These are phyloP conservation scores for Baorangia bicolor DNA, from an alignment of 768 basidiomycete species.

Conservation along the genomic window DNA sequence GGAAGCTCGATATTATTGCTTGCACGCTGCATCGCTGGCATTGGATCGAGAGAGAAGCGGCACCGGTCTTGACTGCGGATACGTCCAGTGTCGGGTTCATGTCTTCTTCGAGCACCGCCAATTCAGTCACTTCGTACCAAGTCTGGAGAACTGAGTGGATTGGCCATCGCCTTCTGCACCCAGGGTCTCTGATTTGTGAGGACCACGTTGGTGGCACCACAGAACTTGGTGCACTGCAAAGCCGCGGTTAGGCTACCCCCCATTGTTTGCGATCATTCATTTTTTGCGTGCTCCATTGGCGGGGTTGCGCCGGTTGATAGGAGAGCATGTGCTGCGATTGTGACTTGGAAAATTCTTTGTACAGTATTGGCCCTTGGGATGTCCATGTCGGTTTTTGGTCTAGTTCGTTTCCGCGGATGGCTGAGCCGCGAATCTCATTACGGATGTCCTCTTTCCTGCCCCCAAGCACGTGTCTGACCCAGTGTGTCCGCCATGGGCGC, in stretches of 20 bases:
- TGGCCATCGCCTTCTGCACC: neutral
- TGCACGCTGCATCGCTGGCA: slow-evolving; percentile 9
- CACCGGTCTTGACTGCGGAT: slow-evolving; percentile 18
- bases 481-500: slow-evolving; percentile 4
- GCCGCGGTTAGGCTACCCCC: slow-evolving; percentile 2
- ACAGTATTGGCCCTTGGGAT: too few relatives aligned
- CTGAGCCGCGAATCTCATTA: neutral
- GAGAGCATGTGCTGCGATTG: neutral
- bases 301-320: slow-evolving; percentile 9
- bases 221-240: slow-evolving; percentile 1
- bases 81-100: neutral
- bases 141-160: neutral
- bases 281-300: slow-evolving; percentile 3
- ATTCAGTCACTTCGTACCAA: neutral
- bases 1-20: slow-evolving; percentile 9
- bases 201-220: neutral
- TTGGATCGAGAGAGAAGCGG: slow-evolving; percentile 21
- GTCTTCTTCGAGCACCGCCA: slow-evolving; percentile 22
- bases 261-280: slow-evolving; percentile 1
- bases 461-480: slow-evolving; percentile 17
- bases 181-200: slow-evolving; percentile 2
- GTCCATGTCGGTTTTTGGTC: neutral
- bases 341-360: neutral
- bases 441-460: slow-evolving; percentile 13
- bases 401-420: slow-evolving; percentile 7